Evolutionary conservation across 805 yeast species (phyloP).

Genomic region (Candida easanensis): DNA sequence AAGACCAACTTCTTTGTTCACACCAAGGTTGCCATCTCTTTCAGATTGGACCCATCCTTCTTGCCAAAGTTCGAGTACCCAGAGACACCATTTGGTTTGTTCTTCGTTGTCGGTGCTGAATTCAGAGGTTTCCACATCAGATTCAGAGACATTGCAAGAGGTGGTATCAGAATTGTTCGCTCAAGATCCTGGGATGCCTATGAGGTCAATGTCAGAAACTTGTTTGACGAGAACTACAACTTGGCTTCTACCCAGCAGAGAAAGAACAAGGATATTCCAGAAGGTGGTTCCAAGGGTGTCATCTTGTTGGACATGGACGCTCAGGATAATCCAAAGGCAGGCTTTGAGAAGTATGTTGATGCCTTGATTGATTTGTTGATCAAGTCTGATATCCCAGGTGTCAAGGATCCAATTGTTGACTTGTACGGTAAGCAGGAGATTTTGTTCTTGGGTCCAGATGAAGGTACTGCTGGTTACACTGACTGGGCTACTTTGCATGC

Average conservation of each 20-base stretch:
- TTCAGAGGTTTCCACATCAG: conserved; percentile 97
- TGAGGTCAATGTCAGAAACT: conserved; percentile 75
- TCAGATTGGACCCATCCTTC: conserved; percentile 84
- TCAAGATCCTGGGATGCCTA: conserved; percentile 85
- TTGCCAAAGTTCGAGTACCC: conserved; percentile 87
- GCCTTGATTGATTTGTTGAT: conserved; percentile 76
- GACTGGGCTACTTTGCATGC: conserved; percentile 99
- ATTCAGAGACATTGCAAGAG: conserved; percentile 96
- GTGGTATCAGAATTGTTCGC: conserved; percentile 94
- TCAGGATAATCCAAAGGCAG: conserved; percentile 75
- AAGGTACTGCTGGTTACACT: conserved; percentile 92
- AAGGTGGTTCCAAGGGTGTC: conserved; percentile 98
- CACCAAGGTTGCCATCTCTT: conserved; percentile 91
- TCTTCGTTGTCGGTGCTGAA: conserved; percentile 92
- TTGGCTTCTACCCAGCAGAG: conserved; percentile 95
- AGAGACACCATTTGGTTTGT: conserved; percentile 90
- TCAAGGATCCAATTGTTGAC: conserved; percentile 63
- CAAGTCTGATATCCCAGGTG: conserved; percentile 58
- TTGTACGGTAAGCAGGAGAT: conserved; percentile 83
- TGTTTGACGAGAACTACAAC: conserved; percentile 95
- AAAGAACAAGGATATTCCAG: conserved; percentile 97
- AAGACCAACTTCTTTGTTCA: conserved; percentile 94
- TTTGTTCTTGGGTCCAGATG: conserved; percentile 98
- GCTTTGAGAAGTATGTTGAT: conserved; percentile 92
- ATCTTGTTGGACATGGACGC: conserved; percentile 70